Percentiles rank a stretch among this genome's conserved stretches.
Conservation (phyloP, 148 eudicot genomes). For the Silene conica region DNA sequence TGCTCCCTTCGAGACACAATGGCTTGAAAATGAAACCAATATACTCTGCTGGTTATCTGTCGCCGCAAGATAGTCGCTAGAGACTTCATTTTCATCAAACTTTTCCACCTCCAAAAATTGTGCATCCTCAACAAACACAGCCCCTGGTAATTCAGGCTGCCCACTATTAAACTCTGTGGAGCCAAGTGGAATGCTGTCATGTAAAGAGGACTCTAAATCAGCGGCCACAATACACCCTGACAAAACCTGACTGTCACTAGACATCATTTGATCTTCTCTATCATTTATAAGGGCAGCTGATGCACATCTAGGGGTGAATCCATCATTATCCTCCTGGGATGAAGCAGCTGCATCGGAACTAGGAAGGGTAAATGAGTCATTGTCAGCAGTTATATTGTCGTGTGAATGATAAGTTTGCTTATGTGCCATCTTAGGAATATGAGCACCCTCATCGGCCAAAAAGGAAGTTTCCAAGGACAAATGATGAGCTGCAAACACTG, state of each 20-base stretch:
- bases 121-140: conserved; percentile 29
- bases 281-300: conserved; percentile 29
- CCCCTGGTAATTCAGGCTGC: conserved; percentile 27
- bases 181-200: conserved; percentile 19
- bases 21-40: conserved; percentile 88
- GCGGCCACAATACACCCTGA: conserved; percentile 23
- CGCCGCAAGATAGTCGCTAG: conserved; percentile 49
- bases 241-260: conserved; percentile 27
- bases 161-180: conserved; percentile 20
- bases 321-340: conserved; percentile 19
- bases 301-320: conserved; percentile 21
- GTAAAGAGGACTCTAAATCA: conserved; percentile 16
- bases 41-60: conserved; percentile 71
- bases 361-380: conserved; percentile 29
- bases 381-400: conserved; percentile 34
- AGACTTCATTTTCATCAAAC: conserved; percentile 37
- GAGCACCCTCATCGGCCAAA: conserved; percentile 97
- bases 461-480: conserved; percentile 87
- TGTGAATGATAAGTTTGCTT: conserved; percentile 30
- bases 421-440: conserved; percentile 54
- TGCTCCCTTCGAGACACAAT: conserved; percentile 76
- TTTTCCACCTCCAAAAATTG: conserved; percentile 29
- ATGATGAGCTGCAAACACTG: conserved; percentile 97
- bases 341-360: conserved; percentile 21
- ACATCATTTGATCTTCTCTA: conserved; percentile 24